Evolutionary conservation across 1,284 basidiomycete genomes (phyloP).

Genomic region (Rhodotorula sp.): DNA sequence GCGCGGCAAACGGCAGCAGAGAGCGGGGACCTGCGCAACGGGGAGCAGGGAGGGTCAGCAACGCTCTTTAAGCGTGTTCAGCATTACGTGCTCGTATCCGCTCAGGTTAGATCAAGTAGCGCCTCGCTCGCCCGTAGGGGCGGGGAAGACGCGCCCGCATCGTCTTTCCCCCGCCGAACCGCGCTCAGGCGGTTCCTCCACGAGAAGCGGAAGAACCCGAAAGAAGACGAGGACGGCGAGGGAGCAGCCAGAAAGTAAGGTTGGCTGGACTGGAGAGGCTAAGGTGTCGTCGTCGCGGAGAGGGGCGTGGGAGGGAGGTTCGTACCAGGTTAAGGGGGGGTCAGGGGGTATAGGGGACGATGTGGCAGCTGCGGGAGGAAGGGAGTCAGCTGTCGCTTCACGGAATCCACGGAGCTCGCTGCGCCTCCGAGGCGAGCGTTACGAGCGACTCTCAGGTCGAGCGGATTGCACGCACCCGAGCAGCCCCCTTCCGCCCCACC

Average conservation of each 20-base stretch:
- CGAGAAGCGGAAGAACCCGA: neutral
- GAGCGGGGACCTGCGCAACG: too few relatives aligned
- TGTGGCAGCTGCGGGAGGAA: constrained; percentile 8
- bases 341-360: constrained; percentile 3
- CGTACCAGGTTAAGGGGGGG: neutral
- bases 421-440: neutral
- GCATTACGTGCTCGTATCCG: neutral
- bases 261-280: constrained; percentile 7
- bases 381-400: constrained; percentile 6
- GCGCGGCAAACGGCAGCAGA: too few relatives aligned
- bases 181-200: neutral
- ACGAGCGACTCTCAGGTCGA: neutral
- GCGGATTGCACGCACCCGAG: constrained; percentile 60
- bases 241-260: constrained; percentile 16
- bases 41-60: too few relatives aligned
- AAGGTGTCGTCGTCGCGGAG: constrained; percentile 20
- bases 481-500: constrained; percentile 75
- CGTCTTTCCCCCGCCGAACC: neutral
- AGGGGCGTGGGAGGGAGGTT: neutral
- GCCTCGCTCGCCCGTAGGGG: neutral
- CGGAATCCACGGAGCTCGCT: neutral
- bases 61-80: too few relatives aligned
- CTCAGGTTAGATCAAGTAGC: constrained; percentile 5
- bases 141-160: neutral
- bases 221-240: neutral